Conservation (phyloP, 2,329 filamentous ascomycete genomes). For the Ascochyta pisi region DNA sequence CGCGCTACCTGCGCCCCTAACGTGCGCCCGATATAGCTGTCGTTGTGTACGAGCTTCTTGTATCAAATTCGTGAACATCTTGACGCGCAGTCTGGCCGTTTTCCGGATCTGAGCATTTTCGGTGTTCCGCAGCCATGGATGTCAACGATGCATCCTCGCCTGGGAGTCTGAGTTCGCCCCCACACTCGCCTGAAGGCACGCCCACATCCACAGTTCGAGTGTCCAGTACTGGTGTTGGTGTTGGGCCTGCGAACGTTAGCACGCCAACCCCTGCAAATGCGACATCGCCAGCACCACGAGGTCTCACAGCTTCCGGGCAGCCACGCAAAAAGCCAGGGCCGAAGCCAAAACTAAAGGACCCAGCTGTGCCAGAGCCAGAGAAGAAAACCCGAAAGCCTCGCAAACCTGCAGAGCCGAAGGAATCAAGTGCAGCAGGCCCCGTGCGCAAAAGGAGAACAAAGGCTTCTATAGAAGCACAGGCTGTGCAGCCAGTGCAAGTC, state of each 20-base stretch:
- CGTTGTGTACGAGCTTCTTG: background rate
- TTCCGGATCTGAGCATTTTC: slow-evolving; percentile 12
- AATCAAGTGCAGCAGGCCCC: slow-evolving; percentile 51
- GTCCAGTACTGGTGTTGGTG: slow-evolving; percentile 38
- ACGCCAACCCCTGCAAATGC: slow-evolving; percentile 41
- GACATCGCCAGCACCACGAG: slow-evolving; percentile 39
- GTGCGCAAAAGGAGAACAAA: slow-evolving; percentile 59
- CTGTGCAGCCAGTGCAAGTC: slow-evolving; percentile 29
- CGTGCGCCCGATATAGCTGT: slow-evolving; percentile 1
- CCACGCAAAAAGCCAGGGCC: slow-evolving; percentile 53
- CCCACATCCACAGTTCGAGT: slow-evolving; percentile 42
- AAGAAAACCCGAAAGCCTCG: slow-evolving; percentile 55
- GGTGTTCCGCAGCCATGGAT: slow-evolving; percentile 39
- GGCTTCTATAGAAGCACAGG: slow-evolving; percentile 46
- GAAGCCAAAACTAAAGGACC: slow-evolving; percentile 50
- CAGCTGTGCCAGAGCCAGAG: slow-evolving; percentile 46
- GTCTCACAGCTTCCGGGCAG: slow-evolving; percentile 45
- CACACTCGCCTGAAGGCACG: slow-evolving; percentile 47
- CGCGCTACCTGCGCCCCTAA: slow-evolving; percentile 12
- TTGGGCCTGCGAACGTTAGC: slow-evolving; percentile 35
- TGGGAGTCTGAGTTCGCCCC: slow-evolving; percentile 47
- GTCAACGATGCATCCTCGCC: slow-evolving; percentile 44
- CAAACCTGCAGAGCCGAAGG: slow-evolving; percentile 57
- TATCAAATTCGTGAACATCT: slow-evolving; percentile 1
- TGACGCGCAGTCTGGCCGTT: slow-evolving; percentile 2